Conservation (phyloP, 1,139 yeast genomes). For the Maudiozyma humilis region DNA sequence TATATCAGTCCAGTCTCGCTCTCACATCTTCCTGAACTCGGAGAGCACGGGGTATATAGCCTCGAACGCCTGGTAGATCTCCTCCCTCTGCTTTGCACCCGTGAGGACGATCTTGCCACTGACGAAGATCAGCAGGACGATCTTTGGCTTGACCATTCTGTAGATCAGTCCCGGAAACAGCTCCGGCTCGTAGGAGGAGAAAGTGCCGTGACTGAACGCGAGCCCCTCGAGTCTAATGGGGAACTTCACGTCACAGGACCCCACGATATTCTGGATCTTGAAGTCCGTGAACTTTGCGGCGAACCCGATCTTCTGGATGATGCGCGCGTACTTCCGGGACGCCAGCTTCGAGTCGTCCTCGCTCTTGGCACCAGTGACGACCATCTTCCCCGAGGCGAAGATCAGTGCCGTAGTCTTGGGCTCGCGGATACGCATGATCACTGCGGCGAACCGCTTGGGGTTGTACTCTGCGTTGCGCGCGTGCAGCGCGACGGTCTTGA, state of each 20-base stretch:
- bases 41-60: constrained; percentile 96
- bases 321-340: constrained; percentile 94
- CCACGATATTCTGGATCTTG: constrained; percentile 95
- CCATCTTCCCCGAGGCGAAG: constrained; percentile 99
- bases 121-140: constrained; percentile 89
- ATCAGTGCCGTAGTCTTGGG: constrained; percentile 97
- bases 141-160: constrained; percentile 99
- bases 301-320: constrained; percentile 94
- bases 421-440: constrained; percentile 97
- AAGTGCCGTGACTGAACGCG: constrained; percentile 97
- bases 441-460: constrained; percentile 98
- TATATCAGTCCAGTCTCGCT: not conserved
- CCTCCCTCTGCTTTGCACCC: constrained; percentile 99
- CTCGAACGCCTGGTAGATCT: constrained; percentile 94
- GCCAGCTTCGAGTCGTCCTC: constrained; percentile 97
- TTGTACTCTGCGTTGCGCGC: constrained; percentile 99
- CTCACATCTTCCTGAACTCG: constrained; percentile 74
- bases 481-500: constrained; percentile 94
- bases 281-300: constrained; percentile 94
- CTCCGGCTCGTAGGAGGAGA: constrained; percentile 98
- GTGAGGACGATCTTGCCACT: constrained; percentile 96
- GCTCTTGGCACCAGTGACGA: constrained; percentile 97
- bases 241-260: constrained; percentile 96
- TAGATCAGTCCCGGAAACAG: constrained; percentile 95
- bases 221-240: constrained; percentile 96